Evolutionary conservation across 208 protist genomes (phyloP).

Genomic region (Herpetomonas samuelpessoai): DNA sequence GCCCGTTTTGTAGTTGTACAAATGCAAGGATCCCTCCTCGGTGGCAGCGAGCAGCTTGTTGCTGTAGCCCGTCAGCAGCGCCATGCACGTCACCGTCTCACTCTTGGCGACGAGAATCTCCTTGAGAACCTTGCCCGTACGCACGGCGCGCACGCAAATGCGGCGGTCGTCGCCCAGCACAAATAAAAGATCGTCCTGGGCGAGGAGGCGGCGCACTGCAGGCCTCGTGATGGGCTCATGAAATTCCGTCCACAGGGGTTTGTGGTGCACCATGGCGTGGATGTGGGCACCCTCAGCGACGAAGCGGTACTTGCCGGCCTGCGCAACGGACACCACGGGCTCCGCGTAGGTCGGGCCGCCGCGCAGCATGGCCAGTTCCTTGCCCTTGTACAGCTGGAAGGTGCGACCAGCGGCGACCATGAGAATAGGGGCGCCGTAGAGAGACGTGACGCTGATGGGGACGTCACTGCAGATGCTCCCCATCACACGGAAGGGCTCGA

Average conservation of each 20-base stretch:
- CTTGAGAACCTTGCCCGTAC: conserved; percentile 57
- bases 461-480: conserved; percentile 74
- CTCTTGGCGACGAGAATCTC: conserved; percentile 59
- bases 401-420: conserved; percentile 83
- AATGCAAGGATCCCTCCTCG: conserved; percentile 65
- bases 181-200: conserved; percentile 81
- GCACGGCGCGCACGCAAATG: conserved; percentile 66
- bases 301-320: conserved; percentile 75
- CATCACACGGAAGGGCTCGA: conserved; percentile 83
- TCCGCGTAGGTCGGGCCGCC: conserved; percentile 70
- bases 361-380: conserved; percentile 76
- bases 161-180: conserved; percentile 67
- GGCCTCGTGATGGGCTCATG: conserved; percentile 53
- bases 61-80: conserved; percentile 62
- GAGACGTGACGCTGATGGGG: conserved; percentile 55
- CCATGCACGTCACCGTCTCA: conserved; percentile 49
- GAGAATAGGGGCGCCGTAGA: conserved; percentile 75
- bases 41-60: conserved; percentile 89
- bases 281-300: conserved; percentile 74
- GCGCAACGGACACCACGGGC: conserved; percentile 61
- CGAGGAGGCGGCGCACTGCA: conserved; percentile 50
- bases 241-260: conserved; percentile 62
- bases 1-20: conserved; percentile 89
- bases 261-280: conserved; percentile 80
- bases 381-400: conserved; percentile 84